A percentile compares a stretch with the other conserved stretches of the same genome.
phyloP scores from a whole-genome alignment of 1,284 basidiomycete genomes.

The Cutaneotrichosporon daszewskae region DNA sequence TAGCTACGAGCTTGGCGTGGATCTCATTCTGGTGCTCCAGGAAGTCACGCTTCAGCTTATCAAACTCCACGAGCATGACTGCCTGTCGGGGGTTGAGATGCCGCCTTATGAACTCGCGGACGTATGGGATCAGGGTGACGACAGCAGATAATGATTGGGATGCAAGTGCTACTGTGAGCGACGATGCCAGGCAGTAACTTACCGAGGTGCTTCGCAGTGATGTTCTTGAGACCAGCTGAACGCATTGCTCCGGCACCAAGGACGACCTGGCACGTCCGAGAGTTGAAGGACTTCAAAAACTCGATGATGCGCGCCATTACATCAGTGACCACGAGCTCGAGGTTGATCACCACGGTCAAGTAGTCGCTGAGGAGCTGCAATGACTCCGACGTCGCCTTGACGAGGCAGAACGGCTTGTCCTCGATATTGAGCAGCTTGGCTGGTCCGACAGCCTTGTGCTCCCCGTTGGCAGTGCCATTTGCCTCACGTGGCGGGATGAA shows the following conservation, averaged over 20 bases:
- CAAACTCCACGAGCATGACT: conserved; percentile 95
- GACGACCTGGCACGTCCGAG: conserved; percentile 95
- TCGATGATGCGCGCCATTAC: conserved; percentile 90
- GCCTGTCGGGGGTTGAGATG: conserved; percentile 89
- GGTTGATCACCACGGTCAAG: conserved; percentile 77
- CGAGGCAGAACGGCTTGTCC: conserved; percentile 73
- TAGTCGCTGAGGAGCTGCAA: conserved; percentile 78
- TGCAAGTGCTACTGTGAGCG: no score
- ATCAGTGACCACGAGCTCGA: conserved; percentile 84
- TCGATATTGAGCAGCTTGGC: conserved; percentile 78
- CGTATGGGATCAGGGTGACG: conserved; percentile 91
- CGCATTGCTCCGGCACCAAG: conserved; percentile 97
- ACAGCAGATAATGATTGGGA: conserved; percentile 92
- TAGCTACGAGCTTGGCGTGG: conserved; percentile 92
- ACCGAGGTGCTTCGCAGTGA: conserved; percentile 96
- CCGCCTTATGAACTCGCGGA: conserved; percentile 86
- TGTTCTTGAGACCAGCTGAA: conserved; percentile 94
- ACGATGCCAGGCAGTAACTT: no score
- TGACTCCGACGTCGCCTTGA: conserved; percentile 75
- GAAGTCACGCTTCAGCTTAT: conserved; percentile 95
- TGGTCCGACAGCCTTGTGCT: neutral
- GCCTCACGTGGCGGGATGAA: conserved; percentile 41
- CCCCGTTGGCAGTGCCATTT: conserved; percentile 10
- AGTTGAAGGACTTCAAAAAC: conserved; percentile 96
- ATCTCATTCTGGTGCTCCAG: conserved; percentile 99